phyloP scores from a whole-genome alignment of 768 basidiomycete species.

The Hygrophorus russula region DNA sequence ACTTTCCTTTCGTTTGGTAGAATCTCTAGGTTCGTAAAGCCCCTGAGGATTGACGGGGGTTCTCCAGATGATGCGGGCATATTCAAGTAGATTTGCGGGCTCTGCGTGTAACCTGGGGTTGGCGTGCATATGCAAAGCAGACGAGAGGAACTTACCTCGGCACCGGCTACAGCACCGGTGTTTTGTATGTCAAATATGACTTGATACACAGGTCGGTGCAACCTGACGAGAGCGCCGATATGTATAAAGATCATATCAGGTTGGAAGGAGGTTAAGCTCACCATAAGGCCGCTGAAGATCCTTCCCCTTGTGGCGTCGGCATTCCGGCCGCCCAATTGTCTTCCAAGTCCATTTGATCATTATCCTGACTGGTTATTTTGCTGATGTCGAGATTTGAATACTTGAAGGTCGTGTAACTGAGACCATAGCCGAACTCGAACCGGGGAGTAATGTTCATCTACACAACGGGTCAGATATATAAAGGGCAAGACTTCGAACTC shows the following conservation, averaged over 20 bases:
- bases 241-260: not conserved
- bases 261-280: slow-evolving; percentile 12
- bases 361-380: slow-evolving; percentile 26
- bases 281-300: slow-evolving; percentile 56
- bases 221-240: slow-evolving; percentile 23
- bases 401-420: slow-evolving; percentile 76
- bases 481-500: not conserved
- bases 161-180: slow-evolving; percentile 48
- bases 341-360: slow-evolving; percentile 26
- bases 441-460: slow-evolving; percentile 65
- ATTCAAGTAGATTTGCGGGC: slow-evolving; percentile 68
- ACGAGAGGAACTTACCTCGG: slow-evolving; percentile 36
- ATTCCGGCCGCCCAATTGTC: slow-evolving; percentile 48
- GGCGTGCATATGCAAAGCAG: not conserved
- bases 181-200: slow-evolving; percentile 61
- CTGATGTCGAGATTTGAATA: slow-evolving; percentile 49
- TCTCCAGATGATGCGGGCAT: slow-evolving; percentile 52
- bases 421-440: slow-evolving; percentile 84
- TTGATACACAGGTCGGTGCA: slow-evolving; percentile 52
- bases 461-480: not conserved
- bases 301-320: slow-evolving; percentile 40
- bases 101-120: slow-evolving; percentile 23
- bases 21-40: slow-evolving; percentile 52
- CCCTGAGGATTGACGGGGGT: slow-evolving; percentile 61
- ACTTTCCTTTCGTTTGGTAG: slow-evolving; percentile 31